Evolutionary conservation across 1,284 basidiomycete species (phyloP).

Genomic region (Puccinia horiana): DNA sequence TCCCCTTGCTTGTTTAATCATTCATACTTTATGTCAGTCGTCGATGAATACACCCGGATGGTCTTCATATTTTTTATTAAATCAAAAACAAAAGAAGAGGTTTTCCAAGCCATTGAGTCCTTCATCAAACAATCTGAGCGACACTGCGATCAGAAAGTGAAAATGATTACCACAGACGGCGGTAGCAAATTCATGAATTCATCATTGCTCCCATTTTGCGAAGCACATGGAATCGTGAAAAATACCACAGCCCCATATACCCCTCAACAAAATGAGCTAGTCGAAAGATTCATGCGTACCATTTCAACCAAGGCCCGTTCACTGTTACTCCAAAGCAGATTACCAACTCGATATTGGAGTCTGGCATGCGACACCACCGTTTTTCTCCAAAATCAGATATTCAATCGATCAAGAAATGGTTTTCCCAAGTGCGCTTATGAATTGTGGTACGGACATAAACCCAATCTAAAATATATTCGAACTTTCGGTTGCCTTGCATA

Average conservation of each 20-base stretch:
- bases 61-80: neutral
- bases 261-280: constrained; percentile 15
- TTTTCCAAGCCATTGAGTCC: neutral
- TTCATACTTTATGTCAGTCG: neutral
- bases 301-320: neutral
- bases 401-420: neutral
- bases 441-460: constrained; percentile 7
- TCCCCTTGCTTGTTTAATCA: neutral
- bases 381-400: neutral
- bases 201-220: neutral
- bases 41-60: neutral
- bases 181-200: constrained; percentile 6
- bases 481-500: constrained; percentile 16
- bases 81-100: constrained; percentile 24
- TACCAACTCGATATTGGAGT: neutral
- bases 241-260: neutral
- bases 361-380: neutral
- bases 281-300: neutral
- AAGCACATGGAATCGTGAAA: neutral
- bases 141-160: neutral
- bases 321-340: neutral
- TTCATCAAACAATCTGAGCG: neutral
- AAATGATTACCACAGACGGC: neutral
- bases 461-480: neutral
- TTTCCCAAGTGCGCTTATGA: neutral